phyloP scores from a whole-genome alignment of 2,329 filamentous ascomycete species.

The Fusarium fujikuroi region DNA sequence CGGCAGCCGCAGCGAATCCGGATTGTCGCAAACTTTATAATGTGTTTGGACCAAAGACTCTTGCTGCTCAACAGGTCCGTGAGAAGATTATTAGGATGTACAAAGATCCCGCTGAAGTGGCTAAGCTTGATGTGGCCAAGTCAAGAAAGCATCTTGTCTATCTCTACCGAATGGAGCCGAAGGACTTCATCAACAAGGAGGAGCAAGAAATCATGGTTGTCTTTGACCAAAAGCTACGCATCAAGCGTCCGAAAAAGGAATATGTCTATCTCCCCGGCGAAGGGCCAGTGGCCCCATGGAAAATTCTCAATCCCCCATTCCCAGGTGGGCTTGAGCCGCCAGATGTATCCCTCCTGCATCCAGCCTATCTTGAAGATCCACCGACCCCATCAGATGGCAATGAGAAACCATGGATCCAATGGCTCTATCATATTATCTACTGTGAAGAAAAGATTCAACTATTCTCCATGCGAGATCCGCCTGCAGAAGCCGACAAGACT shows the following conservation, averaged over 20 bases:
- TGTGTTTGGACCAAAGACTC: fast-evolving
- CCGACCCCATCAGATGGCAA: background rate
- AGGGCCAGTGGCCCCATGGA: background rate
- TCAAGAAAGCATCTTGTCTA: background rate
- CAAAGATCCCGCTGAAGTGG: background rate
- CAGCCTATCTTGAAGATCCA: background rate
- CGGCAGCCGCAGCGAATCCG: background rate
- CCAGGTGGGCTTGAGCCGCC: background rate
- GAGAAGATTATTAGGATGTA: background rate
- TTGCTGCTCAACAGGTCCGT: background rate
- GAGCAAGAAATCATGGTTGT: background rate
- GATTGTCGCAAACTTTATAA: background rate
- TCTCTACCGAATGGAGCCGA: background rate
- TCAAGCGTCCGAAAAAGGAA: background rate
- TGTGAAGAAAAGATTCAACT: background rate
- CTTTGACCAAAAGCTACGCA: background rate
- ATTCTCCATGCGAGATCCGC: background rate
- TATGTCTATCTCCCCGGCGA: background rate
- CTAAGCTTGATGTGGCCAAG: background rate
- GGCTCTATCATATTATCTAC: background rate
- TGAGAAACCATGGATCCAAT: background rate
- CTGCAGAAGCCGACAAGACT: background rate
- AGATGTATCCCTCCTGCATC: background rate
- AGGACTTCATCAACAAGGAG: background rate
- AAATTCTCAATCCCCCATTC: background rate